Conservation (phyloP, 257 asterid species). For the Przewalskia tangutica region DNA sequence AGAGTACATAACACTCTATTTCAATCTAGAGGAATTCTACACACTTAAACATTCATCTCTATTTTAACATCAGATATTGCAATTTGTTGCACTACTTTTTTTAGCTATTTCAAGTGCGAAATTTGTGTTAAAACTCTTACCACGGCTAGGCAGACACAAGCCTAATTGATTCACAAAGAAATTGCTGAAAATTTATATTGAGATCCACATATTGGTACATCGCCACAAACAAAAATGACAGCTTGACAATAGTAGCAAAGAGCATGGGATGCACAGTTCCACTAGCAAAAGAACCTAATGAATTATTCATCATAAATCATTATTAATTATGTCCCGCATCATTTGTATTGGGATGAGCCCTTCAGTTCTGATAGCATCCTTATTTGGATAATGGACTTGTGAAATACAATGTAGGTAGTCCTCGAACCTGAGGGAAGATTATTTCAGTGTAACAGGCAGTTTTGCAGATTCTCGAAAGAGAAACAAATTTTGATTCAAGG, state of each 20-base stretch:
- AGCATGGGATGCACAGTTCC: not conserved
- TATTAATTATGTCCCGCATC: constrained; percentile 82
- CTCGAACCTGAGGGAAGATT: constrained; percentile 62
- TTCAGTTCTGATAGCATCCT: constrained; percentile 90
- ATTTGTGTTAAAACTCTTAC: not conserved
- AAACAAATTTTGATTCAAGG: not conserved
- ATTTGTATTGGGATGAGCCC: constrained; percentile 91
- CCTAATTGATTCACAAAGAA: not conserved
- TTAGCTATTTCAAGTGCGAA: not conserved
- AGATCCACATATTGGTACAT: not conserved
- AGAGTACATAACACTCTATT: not conserved
- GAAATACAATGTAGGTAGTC: constrained; percentile 83
- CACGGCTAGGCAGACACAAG: not conserved
- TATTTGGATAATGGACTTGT: constrained; percentile 81
- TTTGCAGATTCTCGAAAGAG: not conserved
- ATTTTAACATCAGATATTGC: not conserved
- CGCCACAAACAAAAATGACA: not conserved
- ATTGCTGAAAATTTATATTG: not conserved
- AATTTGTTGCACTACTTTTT: not conserved
- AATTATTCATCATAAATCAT: constrained; percentile 47
- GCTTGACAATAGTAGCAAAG: not conserved
- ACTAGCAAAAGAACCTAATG: not conserved
- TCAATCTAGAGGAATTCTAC: not conserved
- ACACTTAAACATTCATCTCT: not conserved
- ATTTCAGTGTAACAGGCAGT: not conserved